Evolutionary conservation across 768 basidiomycete species (phyloP), one percentile per base, ranked within the genome.

Genomic region (Ramaria rubella): DNA sequence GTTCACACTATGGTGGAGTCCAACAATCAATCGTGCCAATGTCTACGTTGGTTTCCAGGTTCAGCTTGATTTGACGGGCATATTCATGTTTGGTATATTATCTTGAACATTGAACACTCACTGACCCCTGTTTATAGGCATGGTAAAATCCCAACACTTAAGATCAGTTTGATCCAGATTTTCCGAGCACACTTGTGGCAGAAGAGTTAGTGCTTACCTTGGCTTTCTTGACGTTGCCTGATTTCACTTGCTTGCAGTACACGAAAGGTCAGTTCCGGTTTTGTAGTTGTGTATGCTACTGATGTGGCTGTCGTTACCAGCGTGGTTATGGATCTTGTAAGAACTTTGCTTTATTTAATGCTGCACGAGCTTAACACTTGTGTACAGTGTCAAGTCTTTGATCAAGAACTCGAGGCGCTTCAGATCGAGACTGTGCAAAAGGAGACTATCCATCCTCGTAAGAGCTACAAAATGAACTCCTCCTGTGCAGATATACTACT

Each of bases 401-500:
- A 99, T 73, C 94, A 97, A 72, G 96, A 99, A 67, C 78, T 99
- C 31, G 96, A 99, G 69, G 94, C 96, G 3, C 74, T 99, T 15
- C 94, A 97, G 63, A 99, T 99, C 64, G 96, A 98, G 77, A 98
- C 94, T 0, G 96, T 99, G 0, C 96, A 98, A 71, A 99, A 99
- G 72, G 96, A 99, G 72, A 97, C 96, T 0, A 99, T 99, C 59
- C 96, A 96, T 70, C 95, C 95, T 64, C 90, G 95, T 73, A 97
- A 97, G 79, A 96, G 93, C 78, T 99, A 99, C 83, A 99, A 99
- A 82, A 98, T 99, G 96, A 99, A 99, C 74, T 96, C 94, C 43
- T 57, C 45, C 53, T 97, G 95, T 62, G 95, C 95, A 51, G 96
- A 99, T 67, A 95, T 99, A 67, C 77, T 99, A 19, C 78, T 99